Base-by-base conservation (phyloP, 2,329 filamentous ascomycete species). In the Lojkania enalia region DNA sequence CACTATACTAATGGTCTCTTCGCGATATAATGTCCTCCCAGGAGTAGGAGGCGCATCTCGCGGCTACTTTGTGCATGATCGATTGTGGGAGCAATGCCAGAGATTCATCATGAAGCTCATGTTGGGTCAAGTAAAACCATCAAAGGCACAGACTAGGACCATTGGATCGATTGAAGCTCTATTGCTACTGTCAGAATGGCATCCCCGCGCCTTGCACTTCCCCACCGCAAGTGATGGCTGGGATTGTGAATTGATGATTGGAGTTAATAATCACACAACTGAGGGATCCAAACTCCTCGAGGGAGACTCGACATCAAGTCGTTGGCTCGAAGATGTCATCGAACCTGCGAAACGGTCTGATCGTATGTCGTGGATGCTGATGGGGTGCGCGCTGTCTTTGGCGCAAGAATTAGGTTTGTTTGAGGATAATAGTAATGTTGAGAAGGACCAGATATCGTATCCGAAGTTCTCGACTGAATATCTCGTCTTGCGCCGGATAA, bases 301-400 rank as follows among this genome's bases (percentile, higher is more conserved):
- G 46, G 67, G 63, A 15, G 64, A 67, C 15, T 58, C 65, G 12
- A 66, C 60, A 3, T 66, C 70, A 3, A 74, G 69, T 42, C 60
- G 73, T 38, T 80, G 77, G 75, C 64, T 77, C 1, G 72, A 78
- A 35, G 78, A 80, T 50, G 78, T 81, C 25, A 75, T 80, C 30
- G 73, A 79, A 30, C 77, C 78, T 2, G 76, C 78, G 2, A 74
- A 75, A 46, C 67, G 76, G 43, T 81, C 77, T 0, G 79, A 81
- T 53, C 74, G 78, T 2, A 82, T 82, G 78, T 81, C 79, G 1
- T 82, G 79, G 79, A 82, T 81, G 74, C 55, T 81, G 15, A 71
- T 82, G 30, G 79, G 79, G 2, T 77, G 74, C 52, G 79, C 76
- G 0, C 55, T 78, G 18, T 77, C 77, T 2, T 65, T 82, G 11